These are phyloP conservation scores for Inga oerstediana DNA, from an alignment of 306 rosid genomes.

Conservation along the genomic window DNA sequence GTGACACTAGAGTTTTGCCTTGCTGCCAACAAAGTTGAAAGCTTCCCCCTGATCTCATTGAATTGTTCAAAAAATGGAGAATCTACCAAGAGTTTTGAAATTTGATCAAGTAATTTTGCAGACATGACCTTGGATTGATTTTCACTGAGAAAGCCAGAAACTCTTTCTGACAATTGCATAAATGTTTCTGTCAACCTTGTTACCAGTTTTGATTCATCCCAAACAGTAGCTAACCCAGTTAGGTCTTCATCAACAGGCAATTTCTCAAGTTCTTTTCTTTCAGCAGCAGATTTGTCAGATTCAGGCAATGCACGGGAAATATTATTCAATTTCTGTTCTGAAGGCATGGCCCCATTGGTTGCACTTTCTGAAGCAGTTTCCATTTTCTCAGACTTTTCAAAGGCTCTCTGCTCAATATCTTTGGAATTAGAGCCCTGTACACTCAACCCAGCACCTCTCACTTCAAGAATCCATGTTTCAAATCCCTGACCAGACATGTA, in stretches of 20 bases:
- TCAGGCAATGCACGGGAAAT: constrained; percentile 36
- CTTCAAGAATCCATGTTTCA: constrained; percentile 96
- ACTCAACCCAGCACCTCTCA: constrained; percentile 98
- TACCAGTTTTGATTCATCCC: constrained; percentile 81
- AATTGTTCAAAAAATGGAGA: constrained; percentile 73
- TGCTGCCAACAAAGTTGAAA: constrained; percentile 70
- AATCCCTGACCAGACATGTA: constrained; percentile 92
- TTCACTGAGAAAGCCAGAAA: constrained; percentile 92
- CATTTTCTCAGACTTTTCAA: constrained; percentile 69
- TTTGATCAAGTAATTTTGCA: constrained; percentile 74
- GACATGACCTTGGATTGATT: constrained; percentile 78
- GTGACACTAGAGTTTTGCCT: constrained; percentile 67
- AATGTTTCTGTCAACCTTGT: constrained; percentile 73
- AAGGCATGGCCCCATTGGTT: constrained; percentile 50
- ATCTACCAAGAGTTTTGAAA: constrained; percentile 79
- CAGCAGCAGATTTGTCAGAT: constrained; percentile 44
- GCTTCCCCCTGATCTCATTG: constrained; percentile 71
- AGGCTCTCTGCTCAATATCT: constrained; percentile 64
- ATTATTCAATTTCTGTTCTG: constrained; percentile 49
- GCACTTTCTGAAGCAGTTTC: constrained; percentile 60
- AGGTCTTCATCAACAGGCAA: constrained; percentile 44
- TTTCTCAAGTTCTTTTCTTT: constrained; percentile 44
- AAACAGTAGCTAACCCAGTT: constrained; percentile 52
- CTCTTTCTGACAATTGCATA: constrained; percentile 69
- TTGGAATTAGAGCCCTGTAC: constrained; percentile 51